These are phyloP conservation scores for Boletus reticulatus DNA, from an alignment of 768 basidiomycete species.

Conservation along the genomic window DNA sequence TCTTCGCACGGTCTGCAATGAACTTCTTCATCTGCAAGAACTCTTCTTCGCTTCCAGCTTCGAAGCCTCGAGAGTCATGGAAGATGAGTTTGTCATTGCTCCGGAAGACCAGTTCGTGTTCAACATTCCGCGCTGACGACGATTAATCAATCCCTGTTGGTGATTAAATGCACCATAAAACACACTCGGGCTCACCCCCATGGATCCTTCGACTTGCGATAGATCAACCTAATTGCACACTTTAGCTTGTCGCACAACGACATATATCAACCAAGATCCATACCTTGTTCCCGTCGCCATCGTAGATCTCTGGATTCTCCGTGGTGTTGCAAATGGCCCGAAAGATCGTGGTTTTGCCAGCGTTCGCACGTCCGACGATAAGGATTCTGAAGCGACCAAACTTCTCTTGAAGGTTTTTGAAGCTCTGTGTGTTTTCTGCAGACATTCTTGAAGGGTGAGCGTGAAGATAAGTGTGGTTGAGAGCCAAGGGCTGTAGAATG, in stretches of 20 bases:
- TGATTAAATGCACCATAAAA: background rate
- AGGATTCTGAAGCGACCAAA: background rate
- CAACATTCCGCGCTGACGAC: background rate
- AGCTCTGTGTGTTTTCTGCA: background rate
- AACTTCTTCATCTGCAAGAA: constrained; percentile 1
- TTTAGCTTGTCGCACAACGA: background rate
- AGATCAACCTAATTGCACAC: background rate
- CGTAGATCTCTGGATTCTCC: constrained; percentile 7
- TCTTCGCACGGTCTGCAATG: background rate
- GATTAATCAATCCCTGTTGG: background rate
- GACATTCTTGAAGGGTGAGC: background rate
- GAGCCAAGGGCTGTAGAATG: no score
- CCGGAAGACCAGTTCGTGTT: constrained; percentile 1
- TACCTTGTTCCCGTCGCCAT: constrained; percentile 1
- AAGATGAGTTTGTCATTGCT: constrained; percentile 4
- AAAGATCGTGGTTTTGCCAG: constrained; percentile 5
- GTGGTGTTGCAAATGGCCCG: constrained; percentile 1
- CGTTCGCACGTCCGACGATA: constrained; percentile 4
- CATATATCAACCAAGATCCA: background rate
- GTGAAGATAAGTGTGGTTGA: no score
- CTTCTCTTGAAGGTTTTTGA: background rate
- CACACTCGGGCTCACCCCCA: background rate
- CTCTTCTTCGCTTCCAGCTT: background rate
- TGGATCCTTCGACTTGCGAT: background rate
- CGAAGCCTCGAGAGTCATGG: background rate